Evolutionary conservation across 768 basidiomycete genomes (phyloP), one percentile per base, ranked within the genome.

Genomic region (Suillus cothurnatus): DNA sequence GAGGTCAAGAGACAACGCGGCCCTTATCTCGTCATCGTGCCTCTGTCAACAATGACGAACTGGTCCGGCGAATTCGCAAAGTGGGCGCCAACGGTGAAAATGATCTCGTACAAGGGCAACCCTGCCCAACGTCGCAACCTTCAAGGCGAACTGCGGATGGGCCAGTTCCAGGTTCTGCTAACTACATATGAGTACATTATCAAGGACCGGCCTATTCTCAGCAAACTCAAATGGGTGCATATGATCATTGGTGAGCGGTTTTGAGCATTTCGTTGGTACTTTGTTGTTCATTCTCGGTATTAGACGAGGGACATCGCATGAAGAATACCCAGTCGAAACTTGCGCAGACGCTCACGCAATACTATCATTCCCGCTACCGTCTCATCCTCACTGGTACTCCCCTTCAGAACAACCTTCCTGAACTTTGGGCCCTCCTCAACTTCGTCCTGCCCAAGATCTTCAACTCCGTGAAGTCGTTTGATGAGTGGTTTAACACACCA

Each of bases 401-500:
- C 11, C 84, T 98, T 12, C 95, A 98, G 78, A 98, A 98, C 81
- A 98, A 98, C 76, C 87, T 98, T 41, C 95, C 95, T 6, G 96
- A 98, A 77, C 79, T 98, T 49, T 97, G 96, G 95, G 86, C 96
- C 0, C 83, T 97, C 55, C 89, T 98, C 73, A 98, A 98, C 77
- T 98, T 98, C 74, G 95, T 92, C 39, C 84, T 95, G 6, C 94
- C 94, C 17, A 95, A 93, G 79, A 88, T 99, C 74, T 99, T 99
- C 85, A 99, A 98, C 81, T 99, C 97, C 0, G 95, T 97, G 66
- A 97, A 98, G 76, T 97, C 95, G 26, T 99, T 99, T 76, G 97
- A 99, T 72, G 97, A 99, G 74, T 99, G 97, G 97, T 99, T 99
- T 85, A 99, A 98, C 81, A 97, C 97, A 2, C 97, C 97, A 0